Conservation (phyloP, 2,329 filamentous ascomycete genomes). For the Cyphellophora attinorum region DNA sequence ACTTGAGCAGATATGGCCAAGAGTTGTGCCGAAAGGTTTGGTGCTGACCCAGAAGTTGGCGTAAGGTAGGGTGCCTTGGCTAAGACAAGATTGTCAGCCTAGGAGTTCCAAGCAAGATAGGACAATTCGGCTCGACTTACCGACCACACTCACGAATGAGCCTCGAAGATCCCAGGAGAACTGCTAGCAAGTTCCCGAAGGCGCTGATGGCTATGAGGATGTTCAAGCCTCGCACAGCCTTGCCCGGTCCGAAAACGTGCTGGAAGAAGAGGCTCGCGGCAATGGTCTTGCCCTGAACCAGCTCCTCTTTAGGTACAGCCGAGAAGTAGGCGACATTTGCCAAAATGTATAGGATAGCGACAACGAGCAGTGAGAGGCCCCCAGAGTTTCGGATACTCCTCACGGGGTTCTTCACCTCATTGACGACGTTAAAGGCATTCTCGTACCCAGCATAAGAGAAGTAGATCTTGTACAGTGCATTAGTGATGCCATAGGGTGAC, state of each 20-base stretch:
- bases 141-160: conserved; percentile 52
- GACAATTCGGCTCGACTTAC: conserved; percentile 18
- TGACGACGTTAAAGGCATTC: conserved; percentile 54
- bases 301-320: conserved; percentile 45
- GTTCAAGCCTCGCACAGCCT: conserved; percentile 45
- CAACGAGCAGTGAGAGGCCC: conserved; percentile 40
- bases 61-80: conserved; percentile 54
- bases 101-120: neutral
- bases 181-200: conserved; percentile 50
- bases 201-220: conserved; percentile 48
- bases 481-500: conserved; percentile 43
- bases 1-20: conserved; percentile 51
- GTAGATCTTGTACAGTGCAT: conserved; percentile 49
- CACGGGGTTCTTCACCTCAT: conserved; percentile 52
- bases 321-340: conserved; percentile 55
- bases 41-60: conserved; percentile 54
- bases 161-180: conserved; percentile 46
- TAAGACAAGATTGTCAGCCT: conserved; percentile 12
- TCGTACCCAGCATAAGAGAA: conserved; percentile 50
- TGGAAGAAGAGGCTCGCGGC: conserved; percentile 52
- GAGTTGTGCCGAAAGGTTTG: conserved; percentile 52
- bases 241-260: conserved; percentile 43
- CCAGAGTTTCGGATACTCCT: conserved; percentile 44
- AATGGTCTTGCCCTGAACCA: conserved; percentile 43
- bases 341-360: conserved; percentile 47